Base-by-base conservation (phyloP, 2,329 filamentous ascomycete genomes). In the Aspergillus aculeatinus region DNA sequence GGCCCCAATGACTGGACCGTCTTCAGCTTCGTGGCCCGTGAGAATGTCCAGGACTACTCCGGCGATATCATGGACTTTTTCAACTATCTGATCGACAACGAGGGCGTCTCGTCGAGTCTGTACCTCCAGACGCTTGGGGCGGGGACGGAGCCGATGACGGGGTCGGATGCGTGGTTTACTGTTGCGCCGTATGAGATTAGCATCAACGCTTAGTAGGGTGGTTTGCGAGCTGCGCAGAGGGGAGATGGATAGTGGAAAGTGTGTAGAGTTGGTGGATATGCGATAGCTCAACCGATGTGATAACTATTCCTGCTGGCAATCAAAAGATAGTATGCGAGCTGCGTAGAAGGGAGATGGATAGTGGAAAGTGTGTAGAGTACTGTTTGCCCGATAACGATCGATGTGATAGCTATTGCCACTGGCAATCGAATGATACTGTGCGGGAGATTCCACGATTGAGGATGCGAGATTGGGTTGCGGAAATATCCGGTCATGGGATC, bases 1-100 rank as follows among this genome's bases (percentile, higher is more conserved):
- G 85, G 85, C 12, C 85, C 87, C 62, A 81, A 82, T 25, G 70
- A 74, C 55, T 84, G 80, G 72, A 83, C 78, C 2, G 85, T 88
- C 5, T 87, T 79, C 73, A 83, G 80, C 58, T 88, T 84, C 60
- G 79, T 84, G 3, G 80, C 80, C 0, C 60, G 61, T 14, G 75
- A 67, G 54, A 69, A 79, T 48, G 70, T 81, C n/a, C 78, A 72
- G 19, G 78, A 65, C 70, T 87, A 84, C 72, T 76, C 72, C 48
- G 84, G 79, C 11, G 83, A 88, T 68, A 68, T 87, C 58, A 80
- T 78, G 66, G 73, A 76, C 21, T 87, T 87, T 72, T 73, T 84
- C 60, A 76, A 74, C 10, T 85, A 86, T 68, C 74, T 87, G 11
- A 76, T 74, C 31, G 63, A 65, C 31, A 80, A 75, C 67, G 76